Evolutionary conservation across 441 rosid genomes (phyloP).

Genomic region (Syzygium malaccense): DNA sequence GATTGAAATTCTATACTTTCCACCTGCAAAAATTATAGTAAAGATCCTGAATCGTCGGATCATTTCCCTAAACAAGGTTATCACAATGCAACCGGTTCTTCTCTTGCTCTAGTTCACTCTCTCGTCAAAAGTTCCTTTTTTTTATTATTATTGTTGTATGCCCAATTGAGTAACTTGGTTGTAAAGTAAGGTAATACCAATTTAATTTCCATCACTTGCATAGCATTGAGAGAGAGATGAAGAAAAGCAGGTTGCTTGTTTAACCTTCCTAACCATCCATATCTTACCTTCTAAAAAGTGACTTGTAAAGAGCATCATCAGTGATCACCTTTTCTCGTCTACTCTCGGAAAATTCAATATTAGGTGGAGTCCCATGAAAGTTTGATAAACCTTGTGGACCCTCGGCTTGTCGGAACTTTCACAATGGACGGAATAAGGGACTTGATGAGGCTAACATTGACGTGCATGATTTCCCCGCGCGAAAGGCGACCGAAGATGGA

Average conservation of each 20-base stretch:
- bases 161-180: background rate
- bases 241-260: background rate
- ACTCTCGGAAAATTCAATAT: background rate
- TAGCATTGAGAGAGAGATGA: background rate
- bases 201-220: background rate
- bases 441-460: conserved; percentile 31
- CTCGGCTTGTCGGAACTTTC: conserved; percentile 30
- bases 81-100: background rate
- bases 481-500: conserved; percentile 38
- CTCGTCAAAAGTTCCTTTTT: background rate
- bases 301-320: background rate
- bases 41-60: background rate
- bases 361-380: conserved; percentile 29
- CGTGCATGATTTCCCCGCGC: conserved; percentile 41
- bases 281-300: background rate
- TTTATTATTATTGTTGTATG: background rate
- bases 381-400: conserved; percentile 35
- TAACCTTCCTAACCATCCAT: background rate
- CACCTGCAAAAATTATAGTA: background rate
- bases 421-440: conserved; percentile 35
- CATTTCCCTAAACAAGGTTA: background rate
- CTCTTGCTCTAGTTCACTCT: background rate
- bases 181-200: background rate
- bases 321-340: background rate
- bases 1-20: background rate